Conservation (phyloP, 345 rosid species). For the Eucalyptus dawsonii region DNA sequence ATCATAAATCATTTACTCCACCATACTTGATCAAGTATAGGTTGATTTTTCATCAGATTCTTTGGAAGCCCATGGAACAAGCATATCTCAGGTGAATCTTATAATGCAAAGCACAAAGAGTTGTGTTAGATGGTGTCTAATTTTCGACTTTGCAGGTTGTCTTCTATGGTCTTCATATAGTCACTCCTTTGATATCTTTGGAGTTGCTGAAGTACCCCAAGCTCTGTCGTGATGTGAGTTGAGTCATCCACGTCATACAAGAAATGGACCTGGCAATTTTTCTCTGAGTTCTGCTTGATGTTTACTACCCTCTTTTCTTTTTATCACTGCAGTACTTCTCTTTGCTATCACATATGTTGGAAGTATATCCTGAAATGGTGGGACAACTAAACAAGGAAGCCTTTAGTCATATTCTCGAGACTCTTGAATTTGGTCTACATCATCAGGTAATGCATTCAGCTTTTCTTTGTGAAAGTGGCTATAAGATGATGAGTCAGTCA, state of each 20-base stretch:
- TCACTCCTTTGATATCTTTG: slow-evolving; percentile 78
- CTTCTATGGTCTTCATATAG: slow-evolving; percentile 82
- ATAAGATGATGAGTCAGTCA: not conserved
- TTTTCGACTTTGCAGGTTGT: slow-evolving; percentile 55
- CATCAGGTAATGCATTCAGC: slow-evolving; percentile 53
- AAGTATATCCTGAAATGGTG: slow-evolving; percentile 91
- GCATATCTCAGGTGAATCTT: slow-evolving; percentile 71
- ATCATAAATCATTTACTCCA: not conserved
- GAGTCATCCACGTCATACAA: not conserved
- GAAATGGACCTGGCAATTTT: not conserved
- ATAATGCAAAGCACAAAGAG: not conserved
- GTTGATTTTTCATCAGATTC: slow-evolving; percentile 90
- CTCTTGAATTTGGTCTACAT: slow-evolving; percentile 87
- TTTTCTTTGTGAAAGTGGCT: not conserved
- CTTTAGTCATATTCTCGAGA: slow-evolving; percentile 67
- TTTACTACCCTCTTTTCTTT: not conserved
- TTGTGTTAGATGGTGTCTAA: slow-evolving; percentile 13
- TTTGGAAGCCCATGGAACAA: slow-evolving; percentile 49
- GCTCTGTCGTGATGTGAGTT: slow-evolving; percentile 92
- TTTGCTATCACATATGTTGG: slow-evolving; percentile 79
- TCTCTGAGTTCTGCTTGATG: not conserved
- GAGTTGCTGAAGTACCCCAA: slow-evolving; percentile 96
- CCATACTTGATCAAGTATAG: slow-evolving; percentile 15
- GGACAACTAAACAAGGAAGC: slow-evolving; percentile 63
- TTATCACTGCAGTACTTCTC: slow-evolving; percentile 63